These are phyloP conservation scores for Bipolaris gigantea DNA, from an alignment of 2,329 filamentous ascomycete genomes.

Conservation along the genomic window DNA sequence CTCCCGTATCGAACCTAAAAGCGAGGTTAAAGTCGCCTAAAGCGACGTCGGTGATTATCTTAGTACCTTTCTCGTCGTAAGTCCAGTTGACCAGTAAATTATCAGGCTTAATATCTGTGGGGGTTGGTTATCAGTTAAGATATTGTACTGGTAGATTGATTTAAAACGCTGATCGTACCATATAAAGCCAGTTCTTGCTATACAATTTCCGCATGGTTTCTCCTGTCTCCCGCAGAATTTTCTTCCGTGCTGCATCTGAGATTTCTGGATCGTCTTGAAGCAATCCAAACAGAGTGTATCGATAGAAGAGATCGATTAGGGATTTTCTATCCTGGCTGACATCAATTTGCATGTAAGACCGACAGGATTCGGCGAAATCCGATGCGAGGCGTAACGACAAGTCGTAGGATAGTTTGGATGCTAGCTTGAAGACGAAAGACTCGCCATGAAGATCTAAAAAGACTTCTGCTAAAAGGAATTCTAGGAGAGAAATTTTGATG, in stretches of 20 bases:
- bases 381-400: conserved; percentile 37
- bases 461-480: conserved; percentile 6
- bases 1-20: conserved; percentile 36
- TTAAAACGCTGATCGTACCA: conserved; percentile 28
- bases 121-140: conserved; percentile 23
- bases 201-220: conserved; percentile 45
- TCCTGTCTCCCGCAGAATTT: conserved; percentile 39
- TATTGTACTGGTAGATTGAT: conserved; percentile 15
- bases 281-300: conserved; percentile 38
- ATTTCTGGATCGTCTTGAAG: conserved; percentile 39
- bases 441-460: conserved; percentile 34
- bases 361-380: conserved; percentile 36
- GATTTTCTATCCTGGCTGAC: conserved; percentile 38
- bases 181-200: conserved; percentile 43
- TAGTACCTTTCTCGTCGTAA: conserved; percentile 35
- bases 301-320: conserved; percentile 45
- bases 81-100: conserved; percentile 46
- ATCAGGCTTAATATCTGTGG: conserved; percentile 47
- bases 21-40: conserved; percentile 46
- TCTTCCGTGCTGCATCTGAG: conserved; percentile 32
- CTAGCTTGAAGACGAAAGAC: conserved; percentile 41
- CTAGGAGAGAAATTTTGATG: conserved; percentile 12
- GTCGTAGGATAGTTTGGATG: conserved; percentile 37
- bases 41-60: conserved; percentile 36
- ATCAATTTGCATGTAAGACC: conserved; percentile 45